Conservation (phyloP, 805 yeast genomes). For the Monosporozyma solicola region DNA sequence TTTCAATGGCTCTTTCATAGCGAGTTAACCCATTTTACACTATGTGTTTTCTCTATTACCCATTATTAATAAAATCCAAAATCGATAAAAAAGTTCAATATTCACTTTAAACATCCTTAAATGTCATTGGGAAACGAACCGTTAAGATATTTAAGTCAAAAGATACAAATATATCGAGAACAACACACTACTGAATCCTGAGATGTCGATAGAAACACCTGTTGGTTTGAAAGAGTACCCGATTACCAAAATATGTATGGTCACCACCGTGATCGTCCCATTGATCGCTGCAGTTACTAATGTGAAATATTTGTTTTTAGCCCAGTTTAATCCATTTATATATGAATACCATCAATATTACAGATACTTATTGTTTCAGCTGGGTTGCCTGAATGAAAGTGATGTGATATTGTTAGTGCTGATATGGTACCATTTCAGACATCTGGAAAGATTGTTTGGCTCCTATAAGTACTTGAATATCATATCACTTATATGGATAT, state of each 20-base stretch:
- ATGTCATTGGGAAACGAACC: background rate
- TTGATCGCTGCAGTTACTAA: constrained; percentile 21
- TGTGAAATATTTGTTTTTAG: constrained; percentile 22
- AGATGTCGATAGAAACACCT: constrained; percentile 15
- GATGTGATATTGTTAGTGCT: constrained; percentile 42
- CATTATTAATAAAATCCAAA: background rate
- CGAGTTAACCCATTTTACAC: background rate
- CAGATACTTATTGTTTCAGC: constrained; percentile 42
- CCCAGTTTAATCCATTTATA: constrained; percentile 39
- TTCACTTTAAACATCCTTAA: background rate
- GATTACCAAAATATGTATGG: constrained; percentile 22
- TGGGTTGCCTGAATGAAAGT: constrained; percentile 49
- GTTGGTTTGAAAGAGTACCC: constrained; percentile 18
- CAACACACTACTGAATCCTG: background rate
- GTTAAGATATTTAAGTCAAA: background rate
- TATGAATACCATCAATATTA: constrained; percentile 49
- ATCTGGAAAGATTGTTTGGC: constrained; percentile 50
- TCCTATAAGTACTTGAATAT: constrained; percentile 44
- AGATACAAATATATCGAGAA: too few species aligned
- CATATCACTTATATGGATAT: constrained; percentile 36
- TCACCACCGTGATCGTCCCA: constrained; percentile 19
- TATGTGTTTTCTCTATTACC: background rate
- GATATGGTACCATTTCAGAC: constrained; percentile 43
- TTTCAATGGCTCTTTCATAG: background rate
- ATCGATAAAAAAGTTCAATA: background rate